Percentiles rank a stretch among this genome's conserved stretches.
These are phyloP conservation scores for Phytophthora pluvialis DNA, from an alignment of 352 stramenopile genomes.

Conservation along the genomic window DNA sequence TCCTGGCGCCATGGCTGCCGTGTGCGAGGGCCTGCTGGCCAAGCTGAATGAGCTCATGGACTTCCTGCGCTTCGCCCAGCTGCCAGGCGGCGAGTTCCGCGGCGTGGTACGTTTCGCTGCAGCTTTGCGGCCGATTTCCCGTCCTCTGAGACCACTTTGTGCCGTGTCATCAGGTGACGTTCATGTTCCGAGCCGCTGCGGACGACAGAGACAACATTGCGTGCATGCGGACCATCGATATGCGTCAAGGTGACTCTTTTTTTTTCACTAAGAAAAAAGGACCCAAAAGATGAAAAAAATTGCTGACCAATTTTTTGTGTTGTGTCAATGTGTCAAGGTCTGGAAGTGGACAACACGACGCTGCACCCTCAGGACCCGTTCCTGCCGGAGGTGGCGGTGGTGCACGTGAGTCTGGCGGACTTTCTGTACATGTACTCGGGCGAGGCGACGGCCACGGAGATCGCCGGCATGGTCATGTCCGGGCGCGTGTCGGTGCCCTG, in stretches of 20 bases:
- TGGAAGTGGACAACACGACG: conserved; percentile 60
- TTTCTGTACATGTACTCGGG: conserved; percentile 91
- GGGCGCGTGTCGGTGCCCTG: conserved; percentile 85
- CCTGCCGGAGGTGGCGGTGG: conserved; percentile 63
- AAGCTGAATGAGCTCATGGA: conserved; percentile 89
- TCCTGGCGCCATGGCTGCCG: conserved; percentile 28
- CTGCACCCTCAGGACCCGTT: conserved; percentile 61
- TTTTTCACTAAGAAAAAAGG: neutral
- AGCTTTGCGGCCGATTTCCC: no score
- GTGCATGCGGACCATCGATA: conserved; percentile 82
- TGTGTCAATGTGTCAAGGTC: conserved; percentile 15
- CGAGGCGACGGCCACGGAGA: conserved; percentile 75
- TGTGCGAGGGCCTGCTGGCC: conserved; percentile 75
- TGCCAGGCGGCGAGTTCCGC: conserved; percentile 51
- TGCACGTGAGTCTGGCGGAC: conserved; percentile 78
- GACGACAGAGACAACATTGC: conserved; percentile 52
- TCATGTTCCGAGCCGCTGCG: conserved; percentile 71
- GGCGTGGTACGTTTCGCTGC: conserved; percentile 50
- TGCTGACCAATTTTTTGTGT: neutral
- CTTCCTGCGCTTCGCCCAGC: conserved; percentile 75
- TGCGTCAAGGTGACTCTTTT: conserved; percentile 55
- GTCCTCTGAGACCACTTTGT: neutral
- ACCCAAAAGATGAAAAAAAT: neutral
- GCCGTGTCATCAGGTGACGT: conserved; percentile 63
- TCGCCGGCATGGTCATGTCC: conserved; percentile 86